Evolutionary conservation across 2,329 filamentous ascomycete genomes (phyloP).

Genomic region (Aquanectria penicillioides): DNA sequence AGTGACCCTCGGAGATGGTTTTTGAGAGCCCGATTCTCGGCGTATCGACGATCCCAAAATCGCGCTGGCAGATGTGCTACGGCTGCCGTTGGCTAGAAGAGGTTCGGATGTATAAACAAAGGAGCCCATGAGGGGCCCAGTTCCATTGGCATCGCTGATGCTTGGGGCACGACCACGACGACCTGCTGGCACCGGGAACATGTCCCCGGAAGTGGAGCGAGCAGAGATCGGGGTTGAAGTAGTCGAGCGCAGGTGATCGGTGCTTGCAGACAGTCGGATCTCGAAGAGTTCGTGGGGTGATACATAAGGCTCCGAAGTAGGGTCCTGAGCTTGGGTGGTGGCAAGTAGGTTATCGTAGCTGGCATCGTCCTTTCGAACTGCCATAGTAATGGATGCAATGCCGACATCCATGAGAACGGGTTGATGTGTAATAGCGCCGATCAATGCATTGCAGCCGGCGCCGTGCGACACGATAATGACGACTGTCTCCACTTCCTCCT

Average conservation of each 20-base stretch:
- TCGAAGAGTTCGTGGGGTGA: constrained; percentile 73
- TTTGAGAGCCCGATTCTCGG: constrained; percentile 44
- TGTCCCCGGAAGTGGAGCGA: constrained; percentile 45
- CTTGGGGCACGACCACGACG: constrained; percentile 39
- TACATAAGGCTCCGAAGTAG: constrained; percentile 46
- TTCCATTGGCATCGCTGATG: constrained; percentile 31
- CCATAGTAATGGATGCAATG: constrained; percentile 92
- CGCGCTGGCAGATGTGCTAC: constrained; percentile 58
- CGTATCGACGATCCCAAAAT: constrained; percentile 40
- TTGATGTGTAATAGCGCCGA: constrained; percentile 90
- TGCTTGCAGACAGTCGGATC: constrained; percentile 77
- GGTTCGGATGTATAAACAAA: constrained; percentile 54
- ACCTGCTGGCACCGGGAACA: constrained; percentile 26
- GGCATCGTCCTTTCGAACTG: constrained; percentile 67
- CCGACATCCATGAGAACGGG: constrained; percentile 91
- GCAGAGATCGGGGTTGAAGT: constrained; percentile 48
- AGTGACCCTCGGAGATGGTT: constrained; percentile 34
- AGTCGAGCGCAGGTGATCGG: constrained; percentile 72
- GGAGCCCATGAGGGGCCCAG: constrained; percentile 46
- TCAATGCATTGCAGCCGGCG: constrained; percentile 93
- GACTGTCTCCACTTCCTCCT: constrained; percentile 78
- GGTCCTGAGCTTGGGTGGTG: constrained; percentile 36
- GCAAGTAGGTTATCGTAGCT: constrained; percentile 50
- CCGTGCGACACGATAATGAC: constrained; percentile 92
- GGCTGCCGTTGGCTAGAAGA: constrained; percentile 51